Base-by-base conservation (phyloP, 192 early-diverging fungal species). In the Coemansia nantahalensis region DNA sequence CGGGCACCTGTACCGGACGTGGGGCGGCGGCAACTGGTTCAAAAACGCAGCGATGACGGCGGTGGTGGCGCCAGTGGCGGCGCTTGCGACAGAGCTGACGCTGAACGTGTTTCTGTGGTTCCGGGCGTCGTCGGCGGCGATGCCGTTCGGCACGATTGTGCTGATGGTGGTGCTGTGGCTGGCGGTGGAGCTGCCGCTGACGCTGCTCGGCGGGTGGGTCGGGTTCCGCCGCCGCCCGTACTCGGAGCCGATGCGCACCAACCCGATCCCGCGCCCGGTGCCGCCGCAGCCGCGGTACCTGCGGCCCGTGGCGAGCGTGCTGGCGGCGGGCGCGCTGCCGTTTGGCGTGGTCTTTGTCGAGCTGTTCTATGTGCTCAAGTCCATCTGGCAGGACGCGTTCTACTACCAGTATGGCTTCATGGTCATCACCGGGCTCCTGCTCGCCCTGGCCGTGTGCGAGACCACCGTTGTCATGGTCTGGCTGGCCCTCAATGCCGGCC, bases 191-290 rank as follows among this genome's bases (percentile, higher is more conserved):
- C 68, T 87, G 7, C 93, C 93, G 4, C 59, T 94, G 38, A 88
- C 85, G 23, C 51, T 95, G 15, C 58, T 92, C 10, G 95, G 95
- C 21, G 89, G 89, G 1, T 96, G 88, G 79, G 79, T 92, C 60
- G 95, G 93, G 0, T 90, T 84, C 73, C 86, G 83, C 28, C 79
- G 81, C 37, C 79, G 64, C 5, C 71, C 73, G n/a, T 85, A 92
- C 61, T 88, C 91, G 48, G 85, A 91, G 35, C 95, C 93, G 15
- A 86, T 92, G 28, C 82, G 91, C 15, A 91, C 93, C 2, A 92
- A 91, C 62, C 88, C 90, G 30, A 96, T 96, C 41, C 93, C 95
- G 33, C 82, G 95, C 8, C 87, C 91, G 37, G 88, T 96, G 22
- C 95, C 95, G 1, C 81, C 86, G 22, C 87, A 87, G 64, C 71